Evolutionary conservation across 352 stramenopile species (phyloP), one percentile per base, ranked within the genome.

Genomic region (Phytophthora cactorum): DNA sequence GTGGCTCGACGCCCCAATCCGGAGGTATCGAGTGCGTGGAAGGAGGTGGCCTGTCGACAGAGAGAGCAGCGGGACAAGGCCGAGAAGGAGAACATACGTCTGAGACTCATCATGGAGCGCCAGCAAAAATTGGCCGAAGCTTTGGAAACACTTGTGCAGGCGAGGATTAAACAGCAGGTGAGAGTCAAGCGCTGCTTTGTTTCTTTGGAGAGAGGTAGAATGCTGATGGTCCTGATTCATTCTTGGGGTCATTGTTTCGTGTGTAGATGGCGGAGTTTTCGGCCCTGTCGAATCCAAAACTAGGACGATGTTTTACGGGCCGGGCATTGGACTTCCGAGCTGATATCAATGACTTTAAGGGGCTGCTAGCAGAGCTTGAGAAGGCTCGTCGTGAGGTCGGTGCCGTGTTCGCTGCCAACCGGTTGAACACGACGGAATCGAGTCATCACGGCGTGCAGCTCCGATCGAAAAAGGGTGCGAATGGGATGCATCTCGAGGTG

Each of bases 61-160:
- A 54, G 59, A 49, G 60, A 74, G n/a, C 65, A 74, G 50, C 51
- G 60, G 7, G 70, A 72, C 25, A 77, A 74, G 46, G 44, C 69
- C 39, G 65, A 81, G 60, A 74, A 68, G 17, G 73, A 78, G 43
- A 81, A 81, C 60, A 58, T 75, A 12, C 69, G 69, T 0, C 58
- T 81, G 17, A 75, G 59, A 59, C 65, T 74, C 8, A 66, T 76
- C 5, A 32, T 81, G 17, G 69, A 78, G n/a, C 57, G 61, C 73
- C 78, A 22, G 53, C 51, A 78, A 22, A 77, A 74, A 41, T 46
- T 78, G 22, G 22, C 22, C 22, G 22, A 22, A 22, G 22, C 22
- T 22, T 22, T 22, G 22, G 22, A 22, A 22, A 22, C 22, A 22
- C 22, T 1, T 9, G 56, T 81, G 3, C 61, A 70, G 49, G 70